phyloP scores from a whole-genome alignment of 1,284 basidiomycete species.

The Stereum hirsutum region DNA sequence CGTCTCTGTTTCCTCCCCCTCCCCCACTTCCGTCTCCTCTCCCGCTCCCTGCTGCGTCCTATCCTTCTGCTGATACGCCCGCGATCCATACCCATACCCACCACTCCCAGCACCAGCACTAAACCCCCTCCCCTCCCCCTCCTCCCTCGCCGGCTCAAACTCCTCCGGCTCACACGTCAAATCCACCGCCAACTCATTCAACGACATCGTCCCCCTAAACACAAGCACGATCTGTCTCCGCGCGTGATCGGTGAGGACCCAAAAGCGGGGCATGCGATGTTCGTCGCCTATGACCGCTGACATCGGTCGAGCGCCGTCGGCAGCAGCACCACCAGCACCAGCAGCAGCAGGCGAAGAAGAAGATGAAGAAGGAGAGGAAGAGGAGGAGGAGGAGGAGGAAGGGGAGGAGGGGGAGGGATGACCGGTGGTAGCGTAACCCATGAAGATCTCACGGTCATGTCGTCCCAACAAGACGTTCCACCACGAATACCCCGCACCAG shows the following conservation, averaged over 20 bases:
- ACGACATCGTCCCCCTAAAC: slow-evolving; percentile 72
- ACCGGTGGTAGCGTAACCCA: slow-evolving; percentile 37
- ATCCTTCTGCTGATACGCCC: too few species aligned
- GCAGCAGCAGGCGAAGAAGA: too few species aligned
- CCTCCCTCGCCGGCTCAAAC: slow-evolving; percentile 43
- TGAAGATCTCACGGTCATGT: slow-evolving; percentile 73
- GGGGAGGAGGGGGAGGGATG: slow-evolving; percentile 6
- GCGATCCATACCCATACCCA: too few species aligned
- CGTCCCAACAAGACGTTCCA: slow-evolving; percentile 71
- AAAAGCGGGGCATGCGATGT: slow-evolving; percentile 69
- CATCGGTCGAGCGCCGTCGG: slow-evolving; percentile 10
- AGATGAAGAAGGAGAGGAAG: too few species aligned
- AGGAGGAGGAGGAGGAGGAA: too few species aligned
- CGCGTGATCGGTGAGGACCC: slow-evolving; percentile 71
- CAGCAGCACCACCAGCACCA: too few species aligned
- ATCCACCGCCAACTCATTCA: slow-evolving; percentile 79
- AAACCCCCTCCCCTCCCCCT: neutral
- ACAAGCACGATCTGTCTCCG: slow-evolving; percentile 67
- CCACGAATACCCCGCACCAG: slow-evolving; percentile 50
- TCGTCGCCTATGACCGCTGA: slow-evolving; percentile 52
- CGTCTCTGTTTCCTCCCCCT: too few species aligned
- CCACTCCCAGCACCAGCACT: neutral
- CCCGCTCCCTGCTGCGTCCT: too few species aligned
- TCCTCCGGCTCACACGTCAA: slow-evolving; percentile 66
- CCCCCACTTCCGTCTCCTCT: too few species aligned